Percentiles rank a stretch among this genome's conserved stretches.
Conservation (phyloP, 139 green algal species). For the Desmodesmus armatus region DNA sequence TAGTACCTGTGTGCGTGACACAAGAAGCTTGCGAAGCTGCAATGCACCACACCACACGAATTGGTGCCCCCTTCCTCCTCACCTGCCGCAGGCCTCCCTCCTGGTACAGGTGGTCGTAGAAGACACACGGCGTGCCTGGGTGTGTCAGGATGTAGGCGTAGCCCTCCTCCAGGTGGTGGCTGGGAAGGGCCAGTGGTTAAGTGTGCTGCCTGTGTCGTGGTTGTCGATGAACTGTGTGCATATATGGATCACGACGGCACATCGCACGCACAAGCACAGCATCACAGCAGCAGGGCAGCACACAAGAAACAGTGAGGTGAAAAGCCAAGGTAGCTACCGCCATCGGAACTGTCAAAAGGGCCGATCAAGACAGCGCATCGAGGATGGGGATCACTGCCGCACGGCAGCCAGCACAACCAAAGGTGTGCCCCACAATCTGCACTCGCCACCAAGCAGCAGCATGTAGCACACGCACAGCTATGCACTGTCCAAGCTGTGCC, state of each 20-base stretch:
- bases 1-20: neutral
- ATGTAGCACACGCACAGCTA: too few relatives aligned
- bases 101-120: constrained; percentile 88
- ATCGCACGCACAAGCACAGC: constrained; percentile 21
- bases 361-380: too few relatives aligned
- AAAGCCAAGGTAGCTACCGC: neutral
- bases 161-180: constrained; percentile 76
- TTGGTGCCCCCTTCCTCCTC: neutral
- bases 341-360: too few relatives aligned
- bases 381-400: too few relatives aligned
- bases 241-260: constrained; percentile 84
- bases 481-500: too few relatives aligned
- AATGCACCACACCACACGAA: neutral
- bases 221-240: constrained; percentile 99
- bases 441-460: too few relatives aligned
- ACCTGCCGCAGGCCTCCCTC: constrained; percentile 37
- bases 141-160: constrained; percentile 97
- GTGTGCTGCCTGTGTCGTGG: constrained; percentile 86
- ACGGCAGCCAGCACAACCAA: too few relatives aligned
- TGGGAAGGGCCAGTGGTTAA: constrained; percentile 90
- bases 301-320: neutral
- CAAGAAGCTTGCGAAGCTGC: neutral
- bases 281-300: neutral
- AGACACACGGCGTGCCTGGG: constrained; percentile 90
- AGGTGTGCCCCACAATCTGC: too few relatives aligned